Percentiles rank a stretch among this genome's conserved stretches.
Evolutionary conservation across 441 rosid genomes (phyloP).

Genomic region (Populus hybrid): DNA sequence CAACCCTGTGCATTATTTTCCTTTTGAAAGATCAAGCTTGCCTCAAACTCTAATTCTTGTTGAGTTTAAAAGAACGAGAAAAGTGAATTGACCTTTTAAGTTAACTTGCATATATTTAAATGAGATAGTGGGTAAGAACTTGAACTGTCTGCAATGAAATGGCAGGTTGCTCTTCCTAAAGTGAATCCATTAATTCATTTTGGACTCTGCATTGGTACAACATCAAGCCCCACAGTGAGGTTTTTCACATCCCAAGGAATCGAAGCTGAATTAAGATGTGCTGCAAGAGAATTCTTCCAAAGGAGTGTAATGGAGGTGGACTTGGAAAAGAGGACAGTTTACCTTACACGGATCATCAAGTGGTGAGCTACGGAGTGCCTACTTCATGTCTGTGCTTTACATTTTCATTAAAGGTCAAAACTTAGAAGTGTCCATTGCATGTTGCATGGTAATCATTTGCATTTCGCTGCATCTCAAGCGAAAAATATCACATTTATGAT

Average conservation of each 20-base stretch:
- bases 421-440: neutral
- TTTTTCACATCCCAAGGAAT: slow-evolving; percentile 70
- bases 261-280: slow-evolving; percentile 58
- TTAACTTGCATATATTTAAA: neutral
- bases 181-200: slow-evolving; percentile 77
- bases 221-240: slow-evolving; percentile 69
- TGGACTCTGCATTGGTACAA: slow-evolving; percentile 80
- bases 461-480: neutral
- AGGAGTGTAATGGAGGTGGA: slow-evolving; percentile 56
- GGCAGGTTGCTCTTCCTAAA: slow-evolving; percentile 51
- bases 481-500: neutral
- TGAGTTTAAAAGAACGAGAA: neutral
- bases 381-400: neutral
- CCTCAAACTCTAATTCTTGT: neutral
- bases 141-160: neutral
- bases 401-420: neutral
- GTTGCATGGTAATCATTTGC: neutral
- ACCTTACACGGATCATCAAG: slow-evolving; percentile 62
- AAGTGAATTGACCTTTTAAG: neutral
- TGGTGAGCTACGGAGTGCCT: slow-evolving; percentile 39
- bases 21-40: neutral
- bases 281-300: slow-evolving; percentile 70
- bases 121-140: neutral
- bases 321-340: slow-evolving; percentile 55
- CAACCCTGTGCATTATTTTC: neutral